A percentile compares a stretch with the other conserved stretches of the same genome.
Evolutionary conservation across 2,329 filamentous ascomycete genomes (phyloP).

Genomic region (Ceratocystiopsis sp.): DNA sequence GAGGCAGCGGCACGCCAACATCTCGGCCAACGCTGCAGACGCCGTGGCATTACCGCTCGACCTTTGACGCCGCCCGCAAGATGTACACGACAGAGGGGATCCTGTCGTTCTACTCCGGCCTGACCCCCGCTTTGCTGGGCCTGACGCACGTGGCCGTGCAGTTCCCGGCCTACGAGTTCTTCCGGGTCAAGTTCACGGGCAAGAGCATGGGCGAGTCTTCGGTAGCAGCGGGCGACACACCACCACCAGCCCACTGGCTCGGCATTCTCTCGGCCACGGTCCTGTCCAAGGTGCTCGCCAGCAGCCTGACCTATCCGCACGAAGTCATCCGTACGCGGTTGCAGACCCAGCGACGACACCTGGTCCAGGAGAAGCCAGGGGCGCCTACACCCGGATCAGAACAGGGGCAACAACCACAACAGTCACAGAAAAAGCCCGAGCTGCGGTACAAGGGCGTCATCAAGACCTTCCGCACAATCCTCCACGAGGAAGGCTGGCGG

Average conservation of each 20-base stretch:
- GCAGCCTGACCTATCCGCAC: conserved; percentile 90
- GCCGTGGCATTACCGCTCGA: conserved; percentile 85
- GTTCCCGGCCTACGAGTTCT: conserved; percentile 86
- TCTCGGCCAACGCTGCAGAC: conserved; percentile 38
- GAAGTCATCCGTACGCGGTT: conserved; percentile 87
- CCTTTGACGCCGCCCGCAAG: conserved; percentile 79
- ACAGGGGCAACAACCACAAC: conserved; percentile 12
- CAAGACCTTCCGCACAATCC: conserved; percentile 67
- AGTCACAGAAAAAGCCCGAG: too few relatives aligned
- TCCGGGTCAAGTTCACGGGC: conserved; percentile 83
- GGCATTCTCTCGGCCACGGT: conserved; percentile 82
- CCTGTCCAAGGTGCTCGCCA: conserved; percentile 84
- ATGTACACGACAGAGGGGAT: conserved; percentile 91
- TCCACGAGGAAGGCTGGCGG: conserved; percentile 83
- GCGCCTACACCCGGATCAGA: neutral
- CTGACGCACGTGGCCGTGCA: conserved; percentile 93
- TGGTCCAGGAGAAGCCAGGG: neutral
- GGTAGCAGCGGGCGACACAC: conserved; percentile 30
- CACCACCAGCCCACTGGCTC: conserved; percentile 54
- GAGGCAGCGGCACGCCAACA: conserved; percentile 35
- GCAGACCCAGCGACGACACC: conserved; percentile 67
- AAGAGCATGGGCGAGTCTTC: conserved; percentile 64
- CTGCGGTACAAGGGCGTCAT: conserved; percentile 60
- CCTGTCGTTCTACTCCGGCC: conserved; percentile 82
- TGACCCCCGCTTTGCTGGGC: conserved; percentile 80